Conservation (phyloP, 805 yeast species). For the Lipomyces mesembrius region DNA sequence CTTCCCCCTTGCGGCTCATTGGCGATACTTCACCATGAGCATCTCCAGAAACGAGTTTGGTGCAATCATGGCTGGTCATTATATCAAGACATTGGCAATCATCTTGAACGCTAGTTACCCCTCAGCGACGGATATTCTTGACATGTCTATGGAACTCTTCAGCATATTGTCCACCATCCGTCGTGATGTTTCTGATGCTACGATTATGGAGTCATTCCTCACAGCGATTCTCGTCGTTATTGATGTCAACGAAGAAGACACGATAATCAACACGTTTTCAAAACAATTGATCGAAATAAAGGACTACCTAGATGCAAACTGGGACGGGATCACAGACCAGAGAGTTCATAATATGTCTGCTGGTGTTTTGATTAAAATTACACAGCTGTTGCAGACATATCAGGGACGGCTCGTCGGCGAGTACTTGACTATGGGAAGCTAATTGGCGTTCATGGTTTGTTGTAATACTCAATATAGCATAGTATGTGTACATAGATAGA, state of each 20-base stretch:
- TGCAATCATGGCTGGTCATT: slow-evolving; percentile 59
- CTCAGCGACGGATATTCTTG: slow-evolving; percentile 53
- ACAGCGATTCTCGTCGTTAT: slow-evolving; percentile 44
- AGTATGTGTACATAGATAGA: not conserved
- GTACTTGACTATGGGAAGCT: slow-evolving; percentile 10
- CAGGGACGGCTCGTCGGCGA: slow-evolving; percentile 34
- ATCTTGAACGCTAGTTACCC: slow-evolving; percentile 65
- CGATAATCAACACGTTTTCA: slow-evolving; percentile 41
- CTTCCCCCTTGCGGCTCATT: slow-evolving; percentile 59
- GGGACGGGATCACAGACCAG: slow-evolving; percentile 44
- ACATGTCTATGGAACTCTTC: slow-evolving; percentile 62
- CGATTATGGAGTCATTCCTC: slow-evolving; percentile 43
- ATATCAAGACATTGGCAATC: slow-evolving; percentile 61
- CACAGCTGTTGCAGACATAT: slow-evolving; percentile 40
- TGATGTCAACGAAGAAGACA: slow-evolving; percentile 40
- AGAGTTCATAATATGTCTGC: slow-evolving; percentile 43
- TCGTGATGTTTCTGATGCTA: slow-evolving; percentile 10
- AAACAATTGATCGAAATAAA: slow-evolving; percentile 43
- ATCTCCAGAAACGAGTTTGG: slow-evolving; percentile 57
- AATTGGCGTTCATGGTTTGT: not conserved
- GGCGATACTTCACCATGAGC: slow-evolving; percentile 52
- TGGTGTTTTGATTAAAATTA: slow-evolving; percentile 42
- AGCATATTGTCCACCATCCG: slow-evolving; percentile 39
- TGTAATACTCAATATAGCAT: not conserved
- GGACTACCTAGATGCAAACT: slow-evolving; percentile 43